These are phyloP conservation scores for Cucumis variabilis DNA, from an alignment of 331 rosid species.

Conservation along the genomic window DNA sequence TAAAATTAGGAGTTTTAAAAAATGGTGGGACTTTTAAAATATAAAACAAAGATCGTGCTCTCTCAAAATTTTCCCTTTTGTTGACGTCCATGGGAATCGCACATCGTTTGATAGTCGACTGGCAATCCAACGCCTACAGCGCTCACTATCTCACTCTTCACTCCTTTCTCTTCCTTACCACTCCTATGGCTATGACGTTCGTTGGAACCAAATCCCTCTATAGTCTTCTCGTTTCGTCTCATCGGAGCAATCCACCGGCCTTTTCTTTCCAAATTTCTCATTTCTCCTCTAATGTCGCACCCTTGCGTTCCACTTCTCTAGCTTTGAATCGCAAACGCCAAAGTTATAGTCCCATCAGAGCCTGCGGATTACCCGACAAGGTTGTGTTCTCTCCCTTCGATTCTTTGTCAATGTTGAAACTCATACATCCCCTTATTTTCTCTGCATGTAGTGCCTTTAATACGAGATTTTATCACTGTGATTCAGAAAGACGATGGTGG, in stretches of 20 bases:
- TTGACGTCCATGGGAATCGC: too few relatives aligned
- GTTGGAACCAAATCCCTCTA: conserved; percentile 60
- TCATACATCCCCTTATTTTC: neutral
- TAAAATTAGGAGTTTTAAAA: too few relatives aligned
- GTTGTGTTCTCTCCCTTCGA: conserved; percentile 42
- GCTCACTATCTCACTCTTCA: neutral
- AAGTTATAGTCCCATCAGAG: conserved; percentile 42
- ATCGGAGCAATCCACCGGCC: conserved; percentile 40
- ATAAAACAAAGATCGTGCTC: too few relatives aligned
- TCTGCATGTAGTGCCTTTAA: neutral
- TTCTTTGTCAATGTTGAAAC: neutral
- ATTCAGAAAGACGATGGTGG: conserved; percentile 67
- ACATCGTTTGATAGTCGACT: neutral
- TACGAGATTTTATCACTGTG: conserved; percentile 1
- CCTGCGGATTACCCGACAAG: conserved; percentile 59
- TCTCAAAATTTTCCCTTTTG: too few relatives aligned
- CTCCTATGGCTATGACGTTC: conserved; percentile 74
- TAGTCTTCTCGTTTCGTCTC: conserved; percentile 47
- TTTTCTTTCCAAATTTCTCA: conserved; percentile 28
- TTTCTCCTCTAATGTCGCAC: conserved; percentile 13
- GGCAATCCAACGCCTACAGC: neutral
- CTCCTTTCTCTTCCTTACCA: neutral
- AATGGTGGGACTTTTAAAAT: too few relatives aligned
- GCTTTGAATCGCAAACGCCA: conserved; percentile 30
- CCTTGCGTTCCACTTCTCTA: conserved; percentile 20